Conservation (phyloP, 2,329 filamentous ascomycete species). For the Celoporthe dispersa region DNA sequence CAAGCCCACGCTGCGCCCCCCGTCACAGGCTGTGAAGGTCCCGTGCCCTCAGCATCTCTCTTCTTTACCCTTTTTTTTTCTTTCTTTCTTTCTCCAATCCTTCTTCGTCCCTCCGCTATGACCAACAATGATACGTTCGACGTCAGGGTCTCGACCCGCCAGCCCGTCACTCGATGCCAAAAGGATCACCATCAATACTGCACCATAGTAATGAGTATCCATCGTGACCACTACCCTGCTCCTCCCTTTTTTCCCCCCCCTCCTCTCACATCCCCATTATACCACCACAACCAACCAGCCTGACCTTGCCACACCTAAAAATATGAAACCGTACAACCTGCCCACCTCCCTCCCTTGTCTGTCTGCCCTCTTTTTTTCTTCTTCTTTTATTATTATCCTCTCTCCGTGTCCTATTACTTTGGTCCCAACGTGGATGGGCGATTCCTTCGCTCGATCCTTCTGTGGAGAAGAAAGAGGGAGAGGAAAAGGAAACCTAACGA, state of each 20-base stretch:
- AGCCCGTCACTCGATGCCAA: neutral
- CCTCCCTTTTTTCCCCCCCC: too few species aligned
- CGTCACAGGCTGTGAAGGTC: neutral
- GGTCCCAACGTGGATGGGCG: neutral
- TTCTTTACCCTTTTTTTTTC: neutral
- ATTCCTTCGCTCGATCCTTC: slow-evolving; percentile 8
- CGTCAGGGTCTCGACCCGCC: neutral
- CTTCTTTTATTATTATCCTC: too few species aligned
- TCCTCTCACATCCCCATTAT: neutral
- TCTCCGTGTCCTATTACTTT: neutral
- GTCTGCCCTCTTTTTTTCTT: neutral
- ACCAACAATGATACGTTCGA: neutral
- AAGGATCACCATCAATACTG: neutral
- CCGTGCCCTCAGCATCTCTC: neutral
- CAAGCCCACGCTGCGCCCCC: neutral
- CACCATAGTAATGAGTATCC: neutral
- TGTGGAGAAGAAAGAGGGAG: neutral
- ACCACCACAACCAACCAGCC: neutral
- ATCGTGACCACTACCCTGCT: too few species aligned
- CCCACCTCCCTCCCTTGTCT: too few species aligned
- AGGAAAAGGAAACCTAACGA: too few species aligned
- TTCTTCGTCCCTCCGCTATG: neutral
- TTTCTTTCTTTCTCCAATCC: neutral
- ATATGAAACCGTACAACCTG: neutral
- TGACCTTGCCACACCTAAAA: neutral